Percentiles rank a stretch among this genome's conserved stretches.
These are phyloP conservation scores for Opeltia flavorubescens DNA, from an alignment of 495 filamentous ascomycete species.

Conservation along the genomic window DNA sequence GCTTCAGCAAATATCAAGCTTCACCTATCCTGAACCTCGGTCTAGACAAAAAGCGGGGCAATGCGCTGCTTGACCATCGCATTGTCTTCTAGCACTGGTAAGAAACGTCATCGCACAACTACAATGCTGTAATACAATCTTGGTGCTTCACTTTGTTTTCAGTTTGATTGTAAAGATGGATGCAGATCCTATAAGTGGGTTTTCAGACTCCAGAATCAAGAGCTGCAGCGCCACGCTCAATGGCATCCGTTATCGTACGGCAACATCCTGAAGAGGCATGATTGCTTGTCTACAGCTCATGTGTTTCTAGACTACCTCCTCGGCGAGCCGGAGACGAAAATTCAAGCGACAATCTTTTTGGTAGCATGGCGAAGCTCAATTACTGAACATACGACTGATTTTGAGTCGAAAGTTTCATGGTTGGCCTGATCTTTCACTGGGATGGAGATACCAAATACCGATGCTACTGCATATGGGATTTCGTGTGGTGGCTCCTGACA, in stretches of 20 bases:
- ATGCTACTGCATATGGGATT: constrained; percentile 51
- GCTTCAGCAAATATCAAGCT: neutral
- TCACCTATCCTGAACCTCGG: neutral
- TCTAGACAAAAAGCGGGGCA: neutral
- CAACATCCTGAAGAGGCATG: neutral
- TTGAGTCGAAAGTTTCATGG: constrained; percentile 38
- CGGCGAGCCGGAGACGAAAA: constrained; percentile 38
- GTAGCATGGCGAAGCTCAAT: constrained; percentile 21
- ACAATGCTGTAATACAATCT: no score
- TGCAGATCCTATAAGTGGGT: neutral
- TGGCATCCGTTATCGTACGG: constrained; percentile 47
- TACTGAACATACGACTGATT: neutral
- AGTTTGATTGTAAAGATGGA: neutral
- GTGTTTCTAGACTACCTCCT: constrained; percentile 55
- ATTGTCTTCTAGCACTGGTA: no score
- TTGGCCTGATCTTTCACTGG: constrained; percentile 54
- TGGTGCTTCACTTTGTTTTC: neutral
- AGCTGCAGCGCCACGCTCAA: constrained; percentile 30
- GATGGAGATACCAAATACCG: constrained; percentile 77
- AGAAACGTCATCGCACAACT: no score
- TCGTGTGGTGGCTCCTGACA: constrained; percentile 62
- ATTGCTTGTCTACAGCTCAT: neutral
- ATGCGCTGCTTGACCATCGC: neutral
- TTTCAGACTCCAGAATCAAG: neutral
- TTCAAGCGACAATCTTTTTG: constrained; percentile 50